phyloP scores from a whole-genome alignment of 1,284 basidiomycete species.

The Neotropicomus parvogracilis region DNA sequence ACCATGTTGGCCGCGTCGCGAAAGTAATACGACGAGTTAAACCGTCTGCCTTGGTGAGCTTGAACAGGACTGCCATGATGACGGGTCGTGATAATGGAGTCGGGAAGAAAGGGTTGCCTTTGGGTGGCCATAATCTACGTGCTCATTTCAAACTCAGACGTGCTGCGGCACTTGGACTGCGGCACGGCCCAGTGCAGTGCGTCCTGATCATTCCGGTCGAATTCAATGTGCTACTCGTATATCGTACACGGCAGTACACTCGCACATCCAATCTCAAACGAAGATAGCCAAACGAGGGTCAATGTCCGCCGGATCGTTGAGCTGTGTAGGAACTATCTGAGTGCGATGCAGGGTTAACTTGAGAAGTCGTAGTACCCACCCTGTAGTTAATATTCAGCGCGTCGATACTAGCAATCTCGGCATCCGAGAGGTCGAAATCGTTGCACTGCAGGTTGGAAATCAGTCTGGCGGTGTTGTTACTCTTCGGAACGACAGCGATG shows the following conservation, averaged over 20 bases:
- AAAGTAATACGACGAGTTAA: slow-evolving; percentile 61
- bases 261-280: slow-evolving; percentile 44
- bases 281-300: slow-evolving; percentile 64
- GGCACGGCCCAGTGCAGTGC: background rate
- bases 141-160: slow-evolving; percentile 43
- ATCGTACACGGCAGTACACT: too few species aligned
- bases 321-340: slow-evolving; percentile 34
- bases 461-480: slow-evolving; percentile 52
- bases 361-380: slow-evolving; percentile 35
- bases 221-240: too few species aligned
- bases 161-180: slow-evolving; percentile 29
- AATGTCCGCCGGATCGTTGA: slow-evolving; percentile 70
- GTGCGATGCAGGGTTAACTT: background rate
- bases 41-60: slow-evolving; percentile 47
- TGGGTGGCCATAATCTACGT: slow-evolving; percentile 14
- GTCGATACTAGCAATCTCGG: slow-evolving; percentile 60
- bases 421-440: slow-evolving; percentile 55
- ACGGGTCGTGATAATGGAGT: slow-evolving; percentile 13
- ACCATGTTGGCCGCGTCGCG: slow-evolving; percentile 49
- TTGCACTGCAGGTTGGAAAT: slow-evolving; percentile 57
- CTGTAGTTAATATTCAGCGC: slow-evolving; percentile 63
- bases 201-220: background rate
- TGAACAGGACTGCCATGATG: slow-evolving; percentile 51
- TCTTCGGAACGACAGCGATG: slow-evolving; percentile 79
- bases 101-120: background rate